Conservation (phyloP, 345 rosid genomes). For the Aquilaria yunnanensis region DNA sequence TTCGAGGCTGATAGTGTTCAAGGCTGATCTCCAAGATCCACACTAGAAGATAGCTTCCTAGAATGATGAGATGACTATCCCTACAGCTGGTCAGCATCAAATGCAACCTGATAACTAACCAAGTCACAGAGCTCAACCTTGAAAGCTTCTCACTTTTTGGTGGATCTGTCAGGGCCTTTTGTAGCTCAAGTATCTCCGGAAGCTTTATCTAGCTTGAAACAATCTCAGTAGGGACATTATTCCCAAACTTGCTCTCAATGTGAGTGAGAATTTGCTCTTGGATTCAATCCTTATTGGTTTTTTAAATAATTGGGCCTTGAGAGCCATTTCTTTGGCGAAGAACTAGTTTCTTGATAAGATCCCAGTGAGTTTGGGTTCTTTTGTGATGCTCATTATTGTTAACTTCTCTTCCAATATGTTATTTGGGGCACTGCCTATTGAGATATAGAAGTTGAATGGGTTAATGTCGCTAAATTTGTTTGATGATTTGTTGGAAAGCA, state of each 20-base stretch:
- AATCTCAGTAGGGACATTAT: slow-evolving; percentile 60
- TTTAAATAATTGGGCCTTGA: slow-evolving; percentile 64
- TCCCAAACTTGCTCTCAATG: slow-evolving; percentile 62
- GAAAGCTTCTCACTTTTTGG: slow-evolving; percentile 81
- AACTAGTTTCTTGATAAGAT: slow-evolving; percentile 68
- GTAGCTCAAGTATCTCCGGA: slow-evolving; percentile 61
- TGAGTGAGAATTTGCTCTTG: slow-evolving; percentile 61
- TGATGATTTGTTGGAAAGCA: slow-evolving; percentile 58
- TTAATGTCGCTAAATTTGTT: slow-evolving; percentile 75
- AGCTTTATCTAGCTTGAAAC: slow-evolving; percentile 69
- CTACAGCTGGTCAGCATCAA: slow-evolving; percentile 68
- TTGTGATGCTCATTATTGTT: slow-evolving; percentile 55
- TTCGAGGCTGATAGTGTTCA: slow-evolving; percentile 78
- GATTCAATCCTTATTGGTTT: slow-evolving; percentile 65
- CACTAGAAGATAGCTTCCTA: slow-evolving; percentile 64
- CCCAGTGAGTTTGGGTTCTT: slow-evolving; percentile 62
- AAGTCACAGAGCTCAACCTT: slow-evolving; percentile 69
- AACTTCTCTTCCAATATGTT: slow-evolving; percentile 65
- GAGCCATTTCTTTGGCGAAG: slow-evolving; percentile 58
- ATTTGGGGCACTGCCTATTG: slow-evolving; percentile 58
- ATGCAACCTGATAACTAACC: slow-evolving; percentile 66
- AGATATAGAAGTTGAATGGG: slow-evolving; percentile 65
- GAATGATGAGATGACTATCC: slow-evolving; percentile 81
- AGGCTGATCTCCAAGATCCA: slow-evolving; percentile 80
- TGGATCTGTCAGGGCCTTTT: slow-evolving; percentile 77